These are phyloP conservation scores for Russula vinacea DNA, from an alignment of 768 basidiomycete genomes.

Conservation along the genomic window DNA sequence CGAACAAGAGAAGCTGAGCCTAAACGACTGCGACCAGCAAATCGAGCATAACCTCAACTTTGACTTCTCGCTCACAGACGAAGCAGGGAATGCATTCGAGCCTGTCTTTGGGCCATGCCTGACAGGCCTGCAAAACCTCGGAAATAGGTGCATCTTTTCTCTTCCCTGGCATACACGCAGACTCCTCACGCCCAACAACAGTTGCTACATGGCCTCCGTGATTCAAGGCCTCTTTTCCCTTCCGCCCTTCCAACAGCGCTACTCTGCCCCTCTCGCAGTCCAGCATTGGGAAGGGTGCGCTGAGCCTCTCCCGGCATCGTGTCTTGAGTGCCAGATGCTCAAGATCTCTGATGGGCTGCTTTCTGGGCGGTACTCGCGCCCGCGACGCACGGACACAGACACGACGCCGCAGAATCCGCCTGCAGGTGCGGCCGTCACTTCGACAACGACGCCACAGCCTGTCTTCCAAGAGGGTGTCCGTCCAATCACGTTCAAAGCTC, in stretches of 20 bases:
- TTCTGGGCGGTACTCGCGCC: constrained; percentile 84
- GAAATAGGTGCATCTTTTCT: constrained; percentile 62
- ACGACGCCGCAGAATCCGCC: constrained; percentile 36
- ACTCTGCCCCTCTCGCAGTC: constrained; percentile 45
- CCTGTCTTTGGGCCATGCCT: constrained; percentile 86
- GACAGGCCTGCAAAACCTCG: constrained; percentile 88
- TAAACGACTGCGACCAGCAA: constrained; percentile 52
- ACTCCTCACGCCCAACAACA: constrained; percentile 33
- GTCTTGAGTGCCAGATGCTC: constrained; percentile 92
- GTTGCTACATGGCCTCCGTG: constrained; percentile 97
- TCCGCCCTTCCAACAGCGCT: constrained; percentile 69
- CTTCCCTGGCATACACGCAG: constrained; percentile 1
- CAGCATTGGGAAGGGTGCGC: constrained; percentile 62
- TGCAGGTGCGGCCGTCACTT: constrained; percentile 33
- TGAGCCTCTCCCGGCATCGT: constrained; percentile 69
- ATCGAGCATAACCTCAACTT: constrained; percentile 94
- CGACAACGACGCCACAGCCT: constrained; percentile 38
- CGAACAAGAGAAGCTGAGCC: background rate
- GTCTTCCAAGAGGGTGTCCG: constrained; percentile 82
- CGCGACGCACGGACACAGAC: constrained; percentile 41
- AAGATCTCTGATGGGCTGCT: constrained; percentile 91
- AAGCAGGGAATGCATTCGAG: constrained; percentile 82
- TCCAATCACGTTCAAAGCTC: constrained; percentile 79
- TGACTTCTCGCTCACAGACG: constrained; percentile 86
- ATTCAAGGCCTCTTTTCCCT: constrained; percentile 85